Evolutionary conservation across 306 rosid genomes (phyloP).

Genomic region (Castanopsis chinensis): DNA sequence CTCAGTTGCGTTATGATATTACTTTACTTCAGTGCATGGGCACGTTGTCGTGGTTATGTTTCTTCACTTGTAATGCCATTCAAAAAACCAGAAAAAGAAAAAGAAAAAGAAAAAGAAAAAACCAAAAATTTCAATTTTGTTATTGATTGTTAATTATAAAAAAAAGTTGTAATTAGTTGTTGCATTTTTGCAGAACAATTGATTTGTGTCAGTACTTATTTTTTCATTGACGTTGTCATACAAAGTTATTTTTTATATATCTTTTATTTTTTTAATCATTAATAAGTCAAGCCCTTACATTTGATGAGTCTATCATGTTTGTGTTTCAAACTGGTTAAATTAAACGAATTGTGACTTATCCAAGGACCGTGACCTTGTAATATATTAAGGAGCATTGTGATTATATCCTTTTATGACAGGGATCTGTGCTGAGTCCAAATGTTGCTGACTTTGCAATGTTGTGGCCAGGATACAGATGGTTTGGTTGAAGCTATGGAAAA

Average conservation of each 20-base stretch:
- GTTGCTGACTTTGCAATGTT: constrained; percentile 89
- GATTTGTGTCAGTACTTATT: not conserved
- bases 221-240: not conserved
- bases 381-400: constrained; percentile 52
- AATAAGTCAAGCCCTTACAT: constrained; percentile 17
- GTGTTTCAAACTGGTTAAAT: constrained; percentile 19
- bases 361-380: constrained; percentile 36
- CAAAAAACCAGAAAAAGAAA: not conserved
- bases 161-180: not conserved
- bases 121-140: not conserved
- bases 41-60: not conserved
- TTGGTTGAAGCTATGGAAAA: constrained; percentile 83
- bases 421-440: constrained; percentile 63
- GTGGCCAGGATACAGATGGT: constrained; percentile 95
- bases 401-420: constrained; percentile 62
- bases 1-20: constrained; percentile 2
- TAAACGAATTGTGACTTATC: constrained; percentile 32
- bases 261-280: not conserved
- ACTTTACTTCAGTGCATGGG: not conserved
- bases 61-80: not conserved
- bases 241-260: not conserved
- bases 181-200: not conserved
- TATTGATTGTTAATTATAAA: not conserved
- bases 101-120: not conserved
- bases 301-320: not conserved